These are phyloP conservation scores for Gastroboletus turbinatus DNA, from an alignment of 1,284 basidiomycete species.

Conservation along the genomic window DNA sequence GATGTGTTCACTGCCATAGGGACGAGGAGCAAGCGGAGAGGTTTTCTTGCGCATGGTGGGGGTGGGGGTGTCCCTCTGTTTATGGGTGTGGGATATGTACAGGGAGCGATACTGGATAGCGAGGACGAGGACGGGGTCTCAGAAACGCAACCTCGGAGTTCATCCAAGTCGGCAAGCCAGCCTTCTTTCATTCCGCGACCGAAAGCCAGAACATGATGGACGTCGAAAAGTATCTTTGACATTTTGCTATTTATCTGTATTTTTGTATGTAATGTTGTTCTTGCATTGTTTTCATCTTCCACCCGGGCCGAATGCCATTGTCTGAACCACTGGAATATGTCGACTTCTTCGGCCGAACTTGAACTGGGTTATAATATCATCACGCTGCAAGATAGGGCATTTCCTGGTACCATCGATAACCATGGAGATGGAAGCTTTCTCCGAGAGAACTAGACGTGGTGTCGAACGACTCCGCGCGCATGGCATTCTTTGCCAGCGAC, in stretches of 20 bases:
- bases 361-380: no score
- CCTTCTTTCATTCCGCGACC: slow-evolving; percentile 29
- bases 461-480: slow-evolving; percentile 44
- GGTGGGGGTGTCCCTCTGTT: slow-evolving; percentile 65
- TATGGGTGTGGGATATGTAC: slow-evolving; percentile 64
- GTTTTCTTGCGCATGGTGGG: slow-evolving; percentile 73
- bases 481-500: slow-evolving; percentile 33
- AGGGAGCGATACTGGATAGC: slow-evolving; percentile 41
- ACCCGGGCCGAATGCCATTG: background rate
- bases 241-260: slow-evolving; percentile 30
- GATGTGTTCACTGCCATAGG: slow-evolving; percentile 54
- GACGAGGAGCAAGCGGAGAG: slow-evolving; percentile 48
- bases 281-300: background rate
- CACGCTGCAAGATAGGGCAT: background rate
- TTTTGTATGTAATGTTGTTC: slow-evolving; percentile 11
- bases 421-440: slow-evolving; percentile 27
- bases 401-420: background rate
- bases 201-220: slow-evolving; percentile 19
- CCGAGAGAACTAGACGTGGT: slow-evolving; percentile 36
- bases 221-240: background rate
- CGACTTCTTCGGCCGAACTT: background rate
- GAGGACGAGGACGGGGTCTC: slow-evolving; percentile 10
- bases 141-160: background rate
- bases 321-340: background rate
- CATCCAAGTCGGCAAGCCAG: slow-evolving; percentile 15